Base-by-base conservation (phyloP, 805 yeast species). In the Spathaspora boniae region DNA sequence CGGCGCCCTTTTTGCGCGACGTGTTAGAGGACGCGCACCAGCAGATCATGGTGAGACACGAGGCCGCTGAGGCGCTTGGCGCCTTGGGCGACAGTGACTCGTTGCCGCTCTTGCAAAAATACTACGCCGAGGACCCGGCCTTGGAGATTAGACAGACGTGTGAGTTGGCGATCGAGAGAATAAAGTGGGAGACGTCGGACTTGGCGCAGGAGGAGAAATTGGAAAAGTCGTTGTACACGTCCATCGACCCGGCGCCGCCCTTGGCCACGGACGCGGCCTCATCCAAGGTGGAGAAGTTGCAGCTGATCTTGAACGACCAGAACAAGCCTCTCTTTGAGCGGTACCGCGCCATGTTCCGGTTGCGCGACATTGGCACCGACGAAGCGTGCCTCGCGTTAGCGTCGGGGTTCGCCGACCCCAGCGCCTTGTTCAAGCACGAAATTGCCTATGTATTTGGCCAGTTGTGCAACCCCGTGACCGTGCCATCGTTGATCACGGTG, bases 201-300 rank as follows among this genome's bases (percentile, higher is more conserved):
- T 54, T 66, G 28, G 67, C 82, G 19, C 78, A 77, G 56, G 66
- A 69, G 5, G 98, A 93, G 59, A 64, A 64, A 16, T 66, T 91
- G 46, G 91, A 84, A 56, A 62, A 74, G 51, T 84, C 94, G 14
- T 74, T 84, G 25, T 91, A 85, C 65, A 73, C 83, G 20, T 85
- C 95, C 28, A 84, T 93, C 43, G 99, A 93, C 56, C 99, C 99
- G 30, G 98, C 99, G 16, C 99, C 99, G 36, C 98, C 99, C 6
- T 65, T 93, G 58, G 81, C 96, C n/a, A 54, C 79, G 30, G 62
- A 62, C 46, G 38, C 48, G 33, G 63, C 56, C 32, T 62, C 56
- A 33, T 76, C 76, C 48, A 75, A 80, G 52, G 71, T 91, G 31
- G 79, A 70, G 14, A 79, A 80, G 53, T 72, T 93, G 50, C 76